Evolutionary conservation across 2,329 filamentous ascomycete genomes (phyloP), one percentile per base, ranked within the genome.

Genomic region (Trichoderma oligosporum): DNA sequence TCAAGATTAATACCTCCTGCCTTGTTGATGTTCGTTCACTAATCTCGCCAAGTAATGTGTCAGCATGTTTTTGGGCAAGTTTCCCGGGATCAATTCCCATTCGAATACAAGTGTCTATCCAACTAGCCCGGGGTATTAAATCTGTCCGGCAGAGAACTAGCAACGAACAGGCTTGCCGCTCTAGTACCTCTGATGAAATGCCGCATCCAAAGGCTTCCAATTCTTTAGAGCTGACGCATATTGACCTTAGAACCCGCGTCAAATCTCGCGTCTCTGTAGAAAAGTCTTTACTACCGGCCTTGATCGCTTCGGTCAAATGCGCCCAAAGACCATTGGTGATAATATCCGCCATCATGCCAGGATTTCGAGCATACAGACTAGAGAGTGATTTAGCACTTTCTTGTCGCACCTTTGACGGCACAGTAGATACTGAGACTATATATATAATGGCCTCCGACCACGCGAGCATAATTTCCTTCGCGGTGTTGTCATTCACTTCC

Each of bases 401-500:
- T 61, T 85, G 84, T 57, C 88, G 85, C 46, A 88, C 75, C 35
- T 76, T 77, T 2, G 85, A 78, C 11, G 86, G 78, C 18, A 89
- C 76, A 11, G 71, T 76, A 12, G 82, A 74, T 1, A 86, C 84
- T 44, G 85, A 85, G 44, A 93, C 82, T 14, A 89, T 75, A 69
- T 88, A 95, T n/a, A 97, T 85, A 58, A 93, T 82, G 2, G 88
- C 86, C 65, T 96, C 89, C 12, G 89, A 86, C 94, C 93, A 99
- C 14, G 86, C 83, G 53, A 82, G 73, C 60, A 80, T 79, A n/a
- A 82, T 76, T 8, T 81, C 73, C 12, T 75, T 74, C 6, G 70
- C 65, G 4, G 75, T 69, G 11, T 78, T 74, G 25, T 81, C 76
- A 11, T 75, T 73, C 3, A 91, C 70, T 16, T 78, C 76, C 14